Conservation (phyloP, 257 asterid genomes). For the Solanum medicagineum region DNA sequence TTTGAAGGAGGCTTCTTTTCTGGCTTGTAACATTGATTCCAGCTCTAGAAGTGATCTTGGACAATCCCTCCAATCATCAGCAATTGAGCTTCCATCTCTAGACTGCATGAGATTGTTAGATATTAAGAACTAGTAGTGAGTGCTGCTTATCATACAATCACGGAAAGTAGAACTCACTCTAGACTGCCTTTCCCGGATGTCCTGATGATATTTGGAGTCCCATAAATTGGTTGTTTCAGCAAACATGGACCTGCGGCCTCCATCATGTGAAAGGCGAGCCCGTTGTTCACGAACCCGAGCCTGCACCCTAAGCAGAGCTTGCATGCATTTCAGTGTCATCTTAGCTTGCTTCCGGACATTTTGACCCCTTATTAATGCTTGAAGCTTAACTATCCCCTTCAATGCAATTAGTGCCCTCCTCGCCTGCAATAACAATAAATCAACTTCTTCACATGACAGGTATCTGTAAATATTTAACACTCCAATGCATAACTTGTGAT, state of each 20-base stretch:
- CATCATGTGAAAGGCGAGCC: conserved; percentile 67
- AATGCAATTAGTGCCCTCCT: conserved; percentile 84
- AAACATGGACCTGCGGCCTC: conserved; percentile 62
- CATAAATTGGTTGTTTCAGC: conserved; percentile 52
- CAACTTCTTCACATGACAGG: neutral
- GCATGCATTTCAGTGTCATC: conserved; percentile 88
- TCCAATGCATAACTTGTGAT: neutral
- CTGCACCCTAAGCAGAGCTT: conserved; percentile 82
- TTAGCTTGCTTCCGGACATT: conserved; percentile 80
- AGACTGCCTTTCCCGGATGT: conserved; percentile 45
- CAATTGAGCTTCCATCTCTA: conserved; percentile 43
- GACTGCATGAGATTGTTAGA: conserved; percentile 26
- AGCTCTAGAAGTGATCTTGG: conserved; percentile 69
- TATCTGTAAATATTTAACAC: neutral
- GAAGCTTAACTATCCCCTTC: conserved; percentile 83
- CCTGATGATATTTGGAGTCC: conserved; percentile 54
- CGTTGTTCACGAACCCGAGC: conserved; percentile 82
- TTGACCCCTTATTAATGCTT: conserved; percentile 89
- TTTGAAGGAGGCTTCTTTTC: conserved; percentile 57
- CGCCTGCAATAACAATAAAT: conserved; percentile 30
- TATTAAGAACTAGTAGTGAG: neutral
- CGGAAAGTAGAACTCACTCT: conserved; percentile 24
- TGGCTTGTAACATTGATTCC: conserved; percentile 50
- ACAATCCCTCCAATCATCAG: conserved; percentile 66
- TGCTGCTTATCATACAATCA: neutral